These are phyloP conservation scores for Leccinellum luteum DNA, from an alignment of 768 basidiomycete genomes.

Conservation along the genomic window DNA sequence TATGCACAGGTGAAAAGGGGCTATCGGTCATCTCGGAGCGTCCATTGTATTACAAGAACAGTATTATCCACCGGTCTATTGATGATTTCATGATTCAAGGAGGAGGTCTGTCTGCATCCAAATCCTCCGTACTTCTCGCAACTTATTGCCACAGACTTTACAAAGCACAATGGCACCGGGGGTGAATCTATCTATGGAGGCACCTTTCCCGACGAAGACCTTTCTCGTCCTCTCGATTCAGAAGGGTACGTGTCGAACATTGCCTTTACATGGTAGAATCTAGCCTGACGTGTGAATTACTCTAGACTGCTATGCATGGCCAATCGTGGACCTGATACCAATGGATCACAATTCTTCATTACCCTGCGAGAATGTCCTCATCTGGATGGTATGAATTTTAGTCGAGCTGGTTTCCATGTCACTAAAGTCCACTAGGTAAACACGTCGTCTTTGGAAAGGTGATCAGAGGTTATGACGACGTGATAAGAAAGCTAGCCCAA, in stretches of 20 bases:
- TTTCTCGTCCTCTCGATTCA: constrained; percentile 58
- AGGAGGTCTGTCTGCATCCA: constrained; percentile 48
- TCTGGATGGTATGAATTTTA: constrained; percentile 52
- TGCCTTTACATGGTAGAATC: background rate
- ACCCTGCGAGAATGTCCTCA: constrained; percentile 76
- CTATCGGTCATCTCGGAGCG: constrained; percentile 58
- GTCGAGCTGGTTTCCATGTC: background rate
- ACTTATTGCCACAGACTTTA: constrained; percentile 55
- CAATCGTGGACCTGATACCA: constrained; percentile 81
- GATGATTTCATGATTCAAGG: constrained; percentile 79
- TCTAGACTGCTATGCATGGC: constrained; percentile 85
- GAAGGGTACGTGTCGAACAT: constrained; percentile 46
- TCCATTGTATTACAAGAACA: constrained; percentile 81
- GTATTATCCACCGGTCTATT: constrained; percentile 77
- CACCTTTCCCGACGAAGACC: constrained; percentile 75
- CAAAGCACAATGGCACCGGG: constrained; percentile 74
- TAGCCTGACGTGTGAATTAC: background rate
- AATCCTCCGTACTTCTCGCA: background rate
- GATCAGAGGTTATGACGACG: constrained; percentile 57
- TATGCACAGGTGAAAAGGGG: constrained; percentile 87
- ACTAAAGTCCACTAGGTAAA: constrained; percentile 41
- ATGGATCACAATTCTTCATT: constrained; percentile 85
- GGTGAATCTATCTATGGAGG: constrained; percentile 81
- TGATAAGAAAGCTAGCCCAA: constrained; percentile 56
- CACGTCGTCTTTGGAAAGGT: constrained; percentile 58